phyloP scores from a whole-genome alignment of 495 filamentous ascomycete species.

The Cenococcum geophilum region DNA sequence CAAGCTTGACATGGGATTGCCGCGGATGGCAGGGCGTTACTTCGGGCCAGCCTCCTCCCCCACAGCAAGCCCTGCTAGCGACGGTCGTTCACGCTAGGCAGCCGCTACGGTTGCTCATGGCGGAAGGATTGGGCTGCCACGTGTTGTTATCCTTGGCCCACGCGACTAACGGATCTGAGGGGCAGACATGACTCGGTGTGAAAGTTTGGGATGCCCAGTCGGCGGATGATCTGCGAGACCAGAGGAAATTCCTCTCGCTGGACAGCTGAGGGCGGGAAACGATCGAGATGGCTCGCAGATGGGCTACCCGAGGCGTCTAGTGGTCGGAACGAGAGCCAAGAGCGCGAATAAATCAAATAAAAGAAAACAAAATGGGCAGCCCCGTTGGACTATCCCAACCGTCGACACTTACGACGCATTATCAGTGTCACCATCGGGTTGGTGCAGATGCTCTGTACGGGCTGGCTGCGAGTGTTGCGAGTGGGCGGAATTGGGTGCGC shows the following conservation, averaged over 20 bases:
- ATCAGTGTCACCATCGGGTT: not conserved
- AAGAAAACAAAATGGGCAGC: not conserved
- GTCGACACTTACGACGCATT: not conserved
- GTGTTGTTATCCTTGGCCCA: not conserved
- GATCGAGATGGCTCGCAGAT: not conserved
- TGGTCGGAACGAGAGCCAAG: not conserved
- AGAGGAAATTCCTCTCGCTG: not conserved
- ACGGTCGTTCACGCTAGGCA: not conserved
- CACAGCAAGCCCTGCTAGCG: not conserved
- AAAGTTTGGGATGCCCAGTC: not conserved
- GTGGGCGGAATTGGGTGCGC: not conserved
- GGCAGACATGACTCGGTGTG: not conserved
- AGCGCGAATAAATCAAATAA: not conserved
- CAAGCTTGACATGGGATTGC: too few relatives aligned
- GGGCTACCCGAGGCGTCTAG: not conserved
- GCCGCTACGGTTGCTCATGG: not conserved
- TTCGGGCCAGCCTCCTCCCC: not conserved
- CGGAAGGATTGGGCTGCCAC: slow-evolving; percentile 1
- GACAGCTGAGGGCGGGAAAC: not conserved
- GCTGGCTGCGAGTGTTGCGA: too few relatives aligned
- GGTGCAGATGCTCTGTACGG: not conserved
- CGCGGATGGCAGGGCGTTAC: too few relatives aligned
- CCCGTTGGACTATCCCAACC: not conserved
- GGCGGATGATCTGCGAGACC: slow-evolving; percentile 1
- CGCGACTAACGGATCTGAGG: not conserved